phyloP scores from a whole-genome alignment of 441 rosid species.

The Brassica hybrid region DNA sequence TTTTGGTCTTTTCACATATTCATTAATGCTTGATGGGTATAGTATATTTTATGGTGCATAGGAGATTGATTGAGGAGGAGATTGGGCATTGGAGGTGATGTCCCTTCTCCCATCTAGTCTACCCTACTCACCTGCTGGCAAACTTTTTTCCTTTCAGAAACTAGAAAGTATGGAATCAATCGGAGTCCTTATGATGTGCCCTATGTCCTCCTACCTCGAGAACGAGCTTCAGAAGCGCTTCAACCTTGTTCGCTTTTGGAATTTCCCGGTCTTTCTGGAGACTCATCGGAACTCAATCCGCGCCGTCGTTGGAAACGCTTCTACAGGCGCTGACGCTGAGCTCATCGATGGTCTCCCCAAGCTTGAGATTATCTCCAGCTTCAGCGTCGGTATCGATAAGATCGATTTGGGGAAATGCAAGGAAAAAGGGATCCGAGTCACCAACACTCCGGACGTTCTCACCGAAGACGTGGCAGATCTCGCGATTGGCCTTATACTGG shows the following conservation, averaged over 20 bases:
- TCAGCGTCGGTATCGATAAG: constrained; percentile 91
- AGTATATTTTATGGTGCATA: too few relatives aligned
- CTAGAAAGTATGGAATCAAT: constrained; percentile 43
- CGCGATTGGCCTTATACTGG: constrained; percentile 76
- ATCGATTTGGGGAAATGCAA: constrained; percentile 78
- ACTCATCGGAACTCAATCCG: constrained; percentile 63
- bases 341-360: constrained; percentile 71
- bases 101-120: too few relatives aligned
- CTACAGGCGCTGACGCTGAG: constrained; percentile 71
- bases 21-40: too few relatives aligned
- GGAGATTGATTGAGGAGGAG: too few relatives aligned
- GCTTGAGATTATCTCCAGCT: constrained; percentile 77
- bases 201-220: constrained; percentile 67
- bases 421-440: constrained; percentile 80
- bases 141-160: not conserved
- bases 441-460: constrained; percentile 89
- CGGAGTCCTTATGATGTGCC: constrained; percentile 76
- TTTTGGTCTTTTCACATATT: too few relatives aligned
- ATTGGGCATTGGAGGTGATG: too few relatives aligned
- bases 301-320: constrained; percentile 71
- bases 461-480: constrained; percentile 94
- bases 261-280: constrained; percentile 49
- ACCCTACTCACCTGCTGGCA: not conserved
- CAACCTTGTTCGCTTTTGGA: constrained; percentile 69
- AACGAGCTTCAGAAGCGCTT: constrained; percentile 77